Conservation (phyloP, 208 protist species). For the Leishmania major region DNA sequence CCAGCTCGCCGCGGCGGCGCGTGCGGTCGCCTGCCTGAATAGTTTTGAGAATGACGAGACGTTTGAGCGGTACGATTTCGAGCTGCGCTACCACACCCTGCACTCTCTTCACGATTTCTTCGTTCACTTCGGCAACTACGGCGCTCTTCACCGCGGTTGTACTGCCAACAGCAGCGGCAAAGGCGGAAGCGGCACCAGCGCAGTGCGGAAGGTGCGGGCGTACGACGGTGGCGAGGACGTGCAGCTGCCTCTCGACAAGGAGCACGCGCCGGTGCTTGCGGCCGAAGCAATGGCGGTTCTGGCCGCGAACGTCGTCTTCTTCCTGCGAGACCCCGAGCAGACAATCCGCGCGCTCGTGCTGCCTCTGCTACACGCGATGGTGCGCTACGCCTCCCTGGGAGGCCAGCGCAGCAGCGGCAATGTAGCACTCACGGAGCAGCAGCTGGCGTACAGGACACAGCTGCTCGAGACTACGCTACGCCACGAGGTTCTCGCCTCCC, state of each 20-base stretch:
- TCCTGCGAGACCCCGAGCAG: constrained; percentile 81
- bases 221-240: constrained; percentile 76
- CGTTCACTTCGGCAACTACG: constrained; percentile 69
- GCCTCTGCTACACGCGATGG: constrained; percentile 75
- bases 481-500: constrained; percentile 66
- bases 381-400: constrained; percentile 62
- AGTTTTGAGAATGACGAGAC: constrained; percentile 63
- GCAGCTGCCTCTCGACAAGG: constrained; percentile 55
- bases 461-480: constrained; percentile 77
- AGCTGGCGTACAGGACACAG: constrained; percentile 24
- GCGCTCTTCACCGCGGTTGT: constrained; percentile 23
- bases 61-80: constrained; percentile 86
- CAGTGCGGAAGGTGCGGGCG: constrained; percentile 55
- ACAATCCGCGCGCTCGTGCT: constrained; percentile 73
- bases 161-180: background rate
- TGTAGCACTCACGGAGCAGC: constrained; percentile 16
- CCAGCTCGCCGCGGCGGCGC: constrained; percentile 66
- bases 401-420: constrained; percentile 10
- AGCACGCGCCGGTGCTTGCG: constrained; percentile 51
- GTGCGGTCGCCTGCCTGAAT: constrained; percentile 75
- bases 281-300: constrained; percentile 62
- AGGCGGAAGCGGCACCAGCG: background rate
- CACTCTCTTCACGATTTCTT: constrained; percentile 82
- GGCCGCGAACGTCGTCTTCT: constrained; percentile 80
- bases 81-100: constrained; percentile 86